Base-by-base conservation (phyloP, 2,329 filamentous ascomycete species). In the Fusarium equiseti region DNA sequence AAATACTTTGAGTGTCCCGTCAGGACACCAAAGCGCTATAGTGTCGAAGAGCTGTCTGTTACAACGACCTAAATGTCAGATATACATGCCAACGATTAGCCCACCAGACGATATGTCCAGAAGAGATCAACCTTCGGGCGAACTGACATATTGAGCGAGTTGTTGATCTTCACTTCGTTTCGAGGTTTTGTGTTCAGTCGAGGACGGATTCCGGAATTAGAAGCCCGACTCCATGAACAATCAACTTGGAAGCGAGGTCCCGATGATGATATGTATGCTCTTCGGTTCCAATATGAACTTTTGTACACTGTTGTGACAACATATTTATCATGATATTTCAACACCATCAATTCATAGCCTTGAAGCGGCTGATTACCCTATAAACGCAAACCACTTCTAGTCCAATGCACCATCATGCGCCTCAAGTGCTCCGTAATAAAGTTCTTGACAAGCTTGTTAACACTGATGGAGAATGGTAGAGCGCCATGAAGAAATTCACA, bases 401-500 rank as follows among this genome's bases (percentile, higher is more conserved):
- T 49, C 53, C 57, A 50, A 59, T 64, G 40, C 54, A 65, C 54
- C 63, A 61, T 57, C 63, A 60, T 71, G 59, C 68, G 68, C 68
- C 59, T 71, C 50, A 48, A 60, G 68, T 71, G 68, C 65, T 72
- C 61, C 57, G 65, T 61, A 50, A 22, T 51, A 59, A 57, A 55
- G 45, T 56, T 71, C 73, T 75, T 74, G 57, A 62, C 53, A 62
- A 65, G 44, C 32, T 68, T 58, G 73, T 76, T 70, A 76, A 76
- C 70, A 73, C 67, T 71, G 62, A 75, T 72, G 66, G 56, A 64
- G 61, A 46, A 71, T 60, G 61, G 59, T 71, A 59, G 52, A 70
- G 68, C 51, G 58, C 52, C 70, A 59, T 73, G 63, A 64, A 71
- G 67, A 74, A 75, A 73, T 68, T 66, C 75, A 77, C 75, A 71